A percentile compares a stretch with the other conserved stretches of the same genome.
These are phyloP conservation scores for Tothia fuscella DNA, from an alignment of 2,329 filamentous ascomycete species.

Conservation along the genomic window DNA sequence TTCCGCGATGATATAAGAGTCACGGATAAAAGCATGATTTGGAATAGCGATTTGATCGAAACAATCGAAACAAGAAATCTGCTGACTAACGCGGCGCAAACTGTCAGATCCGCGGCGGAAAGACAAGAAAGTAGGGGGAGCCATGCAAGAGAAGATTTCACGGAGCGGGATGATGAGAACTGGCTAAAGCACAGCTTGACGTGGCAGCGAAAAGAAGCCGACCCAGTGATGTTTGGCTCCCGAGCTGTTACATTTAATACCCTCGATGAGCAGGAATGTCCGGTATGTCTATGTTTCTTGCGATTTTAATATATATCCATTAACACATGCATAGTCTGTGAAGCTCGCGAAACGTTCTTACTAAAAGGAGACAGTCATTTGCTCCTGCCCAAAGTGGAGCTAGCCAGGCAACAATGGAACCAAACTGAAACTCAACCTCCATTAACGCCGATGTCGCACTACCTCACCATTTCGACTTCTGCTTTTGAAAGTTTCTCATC, in stretches of 20 bases:
- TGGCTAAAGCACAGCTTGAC: conserved; percentile 38
- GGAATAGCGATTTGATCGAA: conserved; percentile 38
- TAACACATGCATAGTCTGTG: background rate
- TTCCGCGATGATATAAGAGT: conserved; percentile 27
- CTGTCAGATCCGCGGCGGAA: conserved; percentile 31
- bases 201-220: conserved; percentile 30
- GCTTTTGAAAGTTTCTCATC: too few species aligned
- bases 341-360: conserved; percentile 7
- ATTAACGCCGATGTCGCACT: too few species aligned
- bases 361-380: too few species aligned
- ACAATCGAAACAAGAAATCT: conserved; percentile 36
- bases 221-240: conserved; percentile 30
- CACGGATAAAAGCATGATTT: conserved; percentile 34
- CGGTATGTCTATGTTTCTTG: conserved; percentile 8
- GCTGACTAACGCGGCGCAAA: conserved; percentile 35
- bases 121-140: conserved; percentile 34
- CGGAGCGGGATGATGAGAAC: conserved; percentile 28
- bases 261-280: conserved; percentile 33
- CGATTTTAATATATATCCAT: background rate
- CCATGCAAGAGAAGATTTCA: conserved; percentile 37
- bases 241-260: conserved; percentile 31
- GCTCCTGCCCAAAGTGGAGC: too few species aligned
- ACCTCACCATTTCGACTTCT: too few species aligned
- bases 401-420: too few species aligned
- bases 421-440: too few species aligned